Percentiles rank a stretch among this genome's conserved stretches.
phyloP scores from a whole-genome alignment of 2,329 filamentous ascomycete genomes.

The Acephala macrosclerotiorum region DNA sequence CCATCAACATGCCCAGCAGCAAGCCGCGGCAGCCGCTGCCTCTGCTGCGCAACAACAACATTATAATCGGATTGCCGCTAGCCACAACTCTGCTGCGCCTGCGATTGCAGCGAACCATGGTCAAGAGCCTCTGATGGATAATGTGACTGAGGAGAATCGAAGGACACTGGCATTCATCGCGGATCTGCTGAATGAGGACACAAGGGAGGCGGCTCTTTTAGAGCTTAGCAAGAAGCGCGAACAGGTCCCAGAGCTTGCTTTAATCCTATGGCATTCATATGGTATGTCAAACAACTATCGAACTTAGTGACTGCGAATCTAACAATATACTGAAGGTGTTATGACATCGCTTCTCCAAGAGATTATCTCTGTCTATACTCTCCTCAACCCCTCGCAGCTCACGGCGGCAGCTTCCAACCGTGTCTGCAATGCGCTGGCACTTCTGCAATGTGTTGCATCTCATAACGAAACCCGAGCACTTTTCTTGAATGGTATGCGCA shows the following conservation, averaged over 20 bases:
- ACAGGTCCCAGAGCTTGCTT: conserved; percentile 93
- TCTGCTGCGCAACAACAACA: conserved; percentile 56
- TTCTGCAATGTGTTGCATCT: conserved; percentile 95
- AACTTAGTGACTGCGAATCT: conserved; percentile 27
- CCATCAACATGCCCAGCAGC: conserved; percentile 50
- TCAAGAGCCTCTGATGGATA: conserved; percentile 63
- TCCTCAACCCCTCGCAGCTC: conserved; percentile 95
- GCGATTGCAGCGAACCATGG: conserved; percentile 53
- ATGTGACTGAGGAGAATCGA: conserved; percentile 87
- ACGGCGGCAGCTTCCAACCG: conserved; percentile 97
- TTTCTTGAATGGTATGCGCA: conserved; percentile 82
- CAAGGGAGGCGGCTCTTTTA: conserved; percentile 87
- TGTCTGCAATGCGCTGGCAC: conserved; percentile 94
- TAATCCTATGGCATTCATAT: conserved; percentile 98
- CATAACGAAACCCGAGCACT: conserved; percentile 95
- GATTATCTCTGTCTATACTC: conserved; percentile 97
- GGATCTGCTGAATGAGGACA: conserved; percentile 85
- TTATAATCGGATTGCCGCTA: conserved; percentile 77
- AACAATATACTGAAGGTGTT: conserved; percentile 68
- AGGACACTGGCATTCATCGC: conserved; percentile 93
- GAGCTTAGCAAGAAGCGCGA: conserved; percentile 99
- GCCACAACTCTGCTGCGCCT: conserved; percentile 58
- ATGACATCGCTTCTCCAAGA: conserved; percentile 98
- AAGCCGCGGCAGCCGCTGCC: conserved; percentile 44
- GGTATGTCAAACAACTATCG: conserved; percentile 63